phyloP scores from a whole-genome alignment of 495 filamentous ascomycete species.

The Podospora tetraspora region DNA sequence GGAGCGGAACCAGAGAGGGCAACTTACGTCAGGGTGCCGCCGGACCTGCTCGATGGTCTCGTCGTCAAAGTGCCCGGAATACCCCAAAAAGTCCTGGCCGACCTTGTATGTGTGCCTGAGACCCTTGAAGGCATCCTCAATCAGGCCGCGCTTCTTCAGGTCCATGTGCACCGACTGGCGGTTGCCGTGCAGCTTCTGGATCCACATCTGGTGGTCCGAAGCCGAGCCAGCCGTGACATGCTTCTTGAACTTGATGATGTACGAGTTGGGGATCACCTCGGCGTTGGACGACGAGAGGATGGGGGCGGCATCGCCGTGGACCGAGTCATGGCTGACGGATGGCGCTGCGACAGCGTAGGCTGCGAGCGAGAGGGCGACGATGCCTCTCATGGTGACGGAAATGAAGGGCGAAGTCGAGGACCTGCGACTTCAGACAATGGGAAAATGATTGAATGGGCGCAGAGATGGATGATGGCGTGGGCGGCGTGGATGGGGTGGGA shows the following conservation, averaged over 20 bases:
- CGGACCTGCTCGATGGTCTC: constrained; percentile 88
- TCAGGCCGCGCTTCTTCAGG: constrained; percentile 80
- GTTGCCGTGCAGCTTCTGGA: constrained; percentile 72
- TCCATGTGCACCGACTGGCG: constrained; percentile 59
- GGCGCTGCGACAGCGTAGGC: constrained; percentile 70
- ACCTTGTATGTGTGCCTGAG: constrained; percentile 96
- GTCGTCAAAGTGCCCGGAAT: constrained; percentile 95
- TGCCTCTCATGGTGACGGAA: constrained; percentile 63
- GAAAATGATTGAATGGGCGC: constrained; percentile 27
- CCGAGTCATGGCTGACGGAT: constrained; percentile 64
- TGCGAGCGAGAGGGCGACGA: constrained; percentile 61
- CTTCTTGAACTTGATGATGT: constrained; percentile 98
- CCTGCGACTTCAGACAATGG: constrained; percentile 37
- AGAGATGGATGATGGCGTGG: constrained; percentile 21
- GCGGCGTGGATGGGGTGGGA: constrained; percentile 29
- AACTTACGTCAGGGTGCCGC: constrained; percentile 93
- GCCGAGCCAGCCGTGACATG: constrained; percentile 67
- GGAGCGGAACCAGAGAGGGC: not conserved
- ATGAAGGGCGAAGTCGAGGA: constrained; percentile 36
- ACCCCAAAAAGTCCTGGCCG: constrained; percentile 75
- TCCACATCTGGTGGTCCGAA: constrained; percentile 80
- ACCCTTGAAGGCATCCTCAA: constrained; percentile 68
- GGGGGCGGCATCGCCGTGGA: constrained; percentile 82
- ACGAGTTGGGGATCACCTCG: constrained; percentile 76
- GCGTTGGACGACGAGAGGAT: constrained; percentile 75